Conservation (phyloP, 164 flowering plant species). For the Magnolia officinalis region DNA sequence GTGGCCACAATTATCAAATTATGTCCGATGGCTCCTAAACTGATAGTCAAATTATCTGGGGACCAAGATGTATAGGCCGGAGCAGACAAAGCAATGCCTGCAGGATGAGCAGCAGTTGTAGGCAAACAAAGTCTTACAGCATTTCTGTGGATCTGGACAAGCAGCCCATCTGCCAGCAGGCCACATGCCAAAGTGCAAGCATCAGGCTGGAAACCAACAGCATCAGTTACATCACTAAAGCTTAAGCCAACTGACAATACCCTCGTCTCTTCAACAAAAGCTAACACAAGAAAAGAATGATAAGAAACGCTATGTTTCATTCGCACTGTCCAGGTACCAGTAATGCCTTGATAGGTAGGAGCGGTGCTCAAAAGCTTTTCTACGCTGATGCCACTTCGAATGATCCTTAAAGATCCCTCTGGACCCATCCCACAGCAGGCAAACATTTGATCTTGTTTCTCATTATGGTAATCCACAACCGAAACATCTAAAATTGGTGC, state of each 20-base stretch:
- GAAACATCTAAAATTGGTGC: conserved; percentile 90
- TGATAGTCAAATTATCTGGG: conserved; percentile 62
- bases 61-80: conserved; percentile 74
- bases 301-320: conserved; percentile 63
- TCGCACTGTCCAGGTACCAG: conserved; percentile 76
- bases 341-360: conserved; percentile 80
- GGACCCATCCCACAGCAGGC: conserved; percentile 94
- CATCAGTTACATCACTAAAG: conserved; percentile 88
- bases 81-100: conserved; percentile 57
- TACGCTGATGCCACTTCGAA: conserved; percentile 78
- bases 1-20: conserved; percentile 72
- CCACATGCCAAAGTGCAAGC: conserved; percentile 95
- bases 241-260: conserved; percentile 90
- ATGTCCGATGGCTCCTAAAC: conserved; percentile 79
- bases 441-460: conserved; percentile 85
- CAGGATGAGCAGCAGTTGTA: conserved; percentile 66
- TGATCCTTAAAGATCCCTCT: conserved; percentile 88
- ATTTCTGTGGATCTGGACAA: conserved; percentile 71
- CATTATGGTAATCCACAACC: conserved; percentile 72
- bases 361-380: conserved; percentile 80
- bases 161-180: conserved; percentile 63
- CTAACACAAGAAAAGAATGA: conserved; percentile 88
- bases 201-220: conserved; percentile 84
- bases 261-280: conserved; percentile 96
- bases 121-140: conserved; percentile 87